phyloP scores from a whole-genome alignment of 1,139 yeast species.

The Taphrina pruni region DNA sequence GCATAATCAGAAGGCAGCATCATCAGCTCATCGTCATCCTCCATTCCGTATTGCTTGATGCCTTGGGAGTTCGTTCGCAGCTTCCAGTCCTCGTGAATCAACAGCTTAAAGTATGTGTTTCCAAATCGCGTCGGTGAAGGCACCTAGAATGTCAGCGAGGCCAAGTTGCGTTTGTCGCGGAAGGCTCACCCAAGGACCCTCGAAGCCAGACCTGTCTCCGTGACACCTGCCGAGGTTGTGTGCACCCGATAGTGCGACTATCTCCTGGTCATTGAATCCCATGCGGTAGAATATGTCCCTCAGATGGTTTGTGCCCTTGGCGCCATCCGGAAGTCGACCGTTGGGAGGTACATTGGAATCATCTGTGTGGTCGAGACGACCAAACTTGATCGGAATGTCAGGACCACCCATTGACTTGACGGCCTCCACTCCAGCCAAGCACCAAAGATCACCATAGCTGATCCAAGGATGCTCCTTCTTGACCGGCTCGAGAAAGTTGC shows the following conservation, averaged over 20 bases:
- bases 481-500: constrained; percentile 69
- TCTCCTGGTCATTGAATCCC: constrained; percentile 82
- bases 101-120: constrained; percentile 74
- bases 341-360: constrained; percentile 63
- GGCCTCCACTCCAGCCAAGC: constrained; percentile 84
- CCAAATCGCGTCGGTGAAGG: constrained; percentile 80
- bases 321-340: constrained; percentile 74
- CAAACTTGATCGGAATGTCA: constrained; percentile 67
- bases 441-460: constrained; percentile 85
- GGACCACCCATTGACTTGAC: constrained; percentile 90
- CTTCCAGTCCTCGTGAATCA: constrained; percentile 75
- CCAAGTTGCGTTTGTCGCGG: background rate
- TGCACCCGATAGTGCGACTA: constrained; percentile 86
- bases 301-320: constrained; percentile 71
- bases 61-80: constrained; percentile 53
- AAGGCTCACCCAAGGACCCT: constrained; percentile 76
- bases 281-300: constrained; percentile 70
- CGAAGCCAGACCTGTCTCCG: constrained; percentile 63
- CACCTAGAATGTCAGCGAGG: constrained; percentile 48
- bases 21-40: constrained; percentile 73
- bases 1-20: constrained; percentile 89
- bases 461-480: constrained; percentile 72
- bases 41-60: constrained; percentile 55
- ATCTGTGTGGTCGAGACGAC: constrained; percentile 59
- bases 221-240: constrained; percentile 67